A percentile compares a stretch with the other conserved stretches of the same genome.
Conservation (phyloP, 495 filamentous ascomycete genomes). For the Podospora australis region DNA sequence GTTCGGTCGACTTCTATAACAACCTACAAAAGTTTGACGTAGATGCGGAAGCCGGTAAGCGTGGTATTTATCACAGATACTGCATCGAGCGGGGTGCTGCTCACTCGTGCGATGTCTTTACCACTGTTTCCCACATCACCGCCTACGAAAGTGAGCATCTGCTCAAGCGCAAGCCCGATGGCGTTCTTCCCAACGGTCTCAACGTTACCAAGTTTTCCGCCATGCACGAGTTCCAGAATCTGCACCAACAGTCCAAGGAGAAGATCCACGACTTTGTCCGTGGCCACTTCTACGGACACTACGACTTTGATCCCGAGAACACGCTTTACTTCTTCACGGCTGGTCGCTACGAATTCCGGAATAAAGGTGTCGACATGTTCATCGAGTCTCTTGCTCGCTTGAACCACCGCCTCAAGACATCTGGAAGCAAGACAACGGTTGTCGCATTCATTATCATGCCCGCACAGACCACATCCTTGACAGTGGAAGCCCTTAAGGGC, state of each 20-base stretch:
- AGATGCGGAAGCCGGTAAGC: slow-evolving; percentile 92
- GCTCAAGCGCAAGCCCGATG: slow-evolving; percentile 95
- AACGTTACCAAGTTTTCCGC: slow-evolving; percentile 99
- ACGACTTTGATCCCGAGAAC: slow-evolving; percentile 92
- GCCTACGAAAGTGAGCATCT: slow-evolving; percentile 97
- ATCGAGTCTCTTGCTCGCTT: slow-evolving; percentile 91
- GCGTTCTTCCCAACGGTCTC: slow-evolving; percentile 90
- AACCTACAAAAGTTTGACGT: slow-evolving; percentile 97
- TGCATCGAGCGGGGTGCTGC: slow-evolving; percentile 93
- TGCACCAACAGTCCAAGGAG: slow-evolving; percentile 92
- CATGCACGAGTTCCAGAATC: slow-evolving; percentile 97
- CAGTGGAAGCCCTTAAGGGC: slow-evolving; percentile 92
- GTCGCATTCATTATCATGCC: slow-evolving; percentile 99
- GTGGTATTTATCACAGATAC: slow-evolving; percentile 97
- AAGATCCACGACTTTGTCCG: slow-evolving; percentile 98
- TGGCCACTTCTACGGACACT: slow-evolving; percentile 97
- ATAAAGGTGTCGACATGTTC: slow-evolving; percentile 99
- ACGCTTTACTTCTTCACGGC: slow-evolving; percentile 98
- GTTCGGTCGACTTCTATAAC: slow-evolving; percentile 98
- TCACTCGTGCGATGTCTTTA: slow-evolving; percentile 92
- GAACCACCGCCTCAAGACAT: slow-evolving; percentile 82
- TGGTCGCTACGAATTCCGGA: slow-evolving; percentile 93
- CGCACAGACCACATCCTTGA: slow-evolving; percentile 91
- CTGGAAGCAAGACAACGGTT: slow-evolving; percentile 85
- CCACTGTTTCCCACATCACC: slow-evolving; percentile 96